A percentile compares a stretch with the other conserved stretches of the same genome.
These are phyloP conservation scores for Rhizopogon rudus DNA, from an alignment of 768 basidiomycete genomes.

Conservation along the genomic window DNA sequence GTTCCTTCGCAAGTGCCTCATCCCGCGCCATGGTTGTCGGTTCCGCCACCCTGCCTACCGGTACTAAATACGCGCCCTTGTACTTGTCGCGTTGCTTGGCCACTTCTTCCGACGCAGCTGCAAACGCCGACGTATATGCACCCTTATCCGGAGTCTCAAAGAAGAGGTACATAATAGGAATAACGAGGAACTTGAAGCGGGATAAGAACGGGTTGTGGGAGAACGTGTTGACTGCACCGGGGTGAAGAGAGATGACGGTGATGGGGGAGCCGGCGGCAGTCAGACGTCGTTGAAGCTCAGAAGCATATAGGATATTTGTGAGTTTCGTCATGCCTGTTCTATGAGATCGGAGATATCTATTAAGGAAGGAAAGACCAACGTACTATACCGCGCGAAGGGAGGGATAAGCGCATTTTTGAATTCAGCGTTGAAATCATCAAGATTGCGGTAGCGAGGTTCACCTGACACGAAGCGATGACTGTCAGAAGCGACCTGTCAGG, in stretches of 20 bases:
- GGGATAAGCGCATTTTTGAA: conserved; percentile 19
- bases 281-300: conserved; percentile 44
- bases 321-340: conserved; percentile 45
- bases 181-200: conserved; percentile 11
- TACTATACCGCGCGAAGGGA: conserved; percentile 29
- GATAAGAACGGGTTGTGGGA: conserved; percentile 13
- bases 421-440: conserved; percentile 32
- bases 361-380: not conserved
- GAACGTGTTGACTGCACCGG: conserved; percentile 29
- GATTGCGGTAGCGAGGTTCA: conserved; percentile 21
- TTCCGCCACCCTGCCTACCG: conserved; percentile 13
- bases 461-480: conserved; percentile 18
- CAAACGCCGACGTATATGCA: conserved; percentile 14
- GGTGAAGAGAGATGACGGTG: conserved; percentile 23
- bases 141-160: conserved; percentile 17
- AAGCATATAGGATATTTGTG: conserved; percentile 44
- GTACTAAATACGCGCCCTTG: conserved; percentile 25
- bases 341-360: not conserved
- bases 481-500: conserved; percentile 29
- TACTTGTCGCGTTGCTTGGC: conserved; percentile 17
- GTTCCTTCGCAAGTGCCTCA: conserved; percentile 21
- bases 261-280: conserved; percentile 26
- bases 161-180: conserved; percentile 13
- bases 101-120: conserved; percentile 4
- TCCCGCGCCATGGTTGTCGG: conserved; percentile 10